phyloP scores from a whole-genome alignment of 2,329 filamentous ascomycete species.

The Aureobasidium sp. region DNA sequence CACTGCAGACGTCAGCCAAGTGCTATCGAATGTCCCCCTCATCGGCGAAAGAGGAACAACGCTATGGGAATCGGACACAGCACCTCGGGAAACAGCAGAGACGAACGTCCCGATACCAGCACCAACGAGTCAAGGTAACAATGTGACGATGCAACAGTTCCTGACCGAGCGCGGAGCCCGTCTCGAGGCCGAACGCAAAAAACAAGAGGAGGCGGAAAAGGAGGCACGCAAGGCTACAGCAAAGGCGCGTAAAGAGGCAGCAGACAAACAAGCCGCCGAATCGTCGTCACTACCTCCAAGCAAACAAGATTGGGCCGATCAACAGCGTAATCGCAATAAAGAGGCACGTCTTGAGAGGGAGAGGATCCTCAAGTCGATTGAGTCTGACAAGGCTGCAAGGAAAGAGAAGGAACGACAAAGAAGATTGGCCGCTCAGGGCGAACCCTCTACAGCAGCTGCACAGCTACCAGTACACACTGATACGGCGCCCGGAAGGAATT shows the following conservation, averaged over 20 bases:
- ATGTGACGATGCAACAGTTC: conserved; percentile 8
- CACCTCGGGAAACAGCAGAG: background rate
- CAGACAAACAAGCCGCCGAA: conserved; percentile 26
- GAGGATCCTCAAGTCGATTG: conserved; percentile 66
- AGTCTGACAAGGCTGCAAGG: conserved; percentile 66
- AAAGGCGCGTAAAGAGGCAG: conserved; percentile 34
- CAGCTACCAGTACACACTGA: conserved; percentile 5
- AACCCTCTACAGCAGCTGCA: conserved; percentile 31
- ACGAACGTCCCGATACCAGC: conserved; percentile 10
- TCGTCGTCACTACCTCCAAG: conserved; percentile 21
- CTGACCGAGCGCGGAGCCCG: conserved; percentile 8
- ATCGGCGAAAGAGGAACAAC: conserved; percentile 6
- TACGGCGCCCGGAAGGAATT: background rate
- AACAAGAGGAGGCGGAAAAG: conserved; percentile 45
- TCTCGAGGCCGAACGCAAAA: conserved; percentile 23
- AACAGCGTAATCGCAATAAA: conserved; percentile 54
- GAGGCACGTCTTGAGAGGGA: conserved; percentile 62
- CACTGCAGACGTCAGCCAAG: conserved; percentile 9
- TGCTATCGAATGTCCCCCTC: conserved; percentile 1
- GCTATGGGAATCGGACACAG: background rate
- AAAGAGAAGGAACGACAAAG: conserved; percentile 49
- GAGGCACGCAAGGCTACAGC: conserved; percentile 34
- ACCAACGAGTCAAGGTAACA: background rate
- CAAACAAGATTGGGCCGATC: conserved; percentile 28
- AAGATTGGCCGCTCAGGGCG: conserved; percentile 34